Conservation (phyloP, 1,139 yeast species). For the Lodderomyces elongisporus region DNA sequence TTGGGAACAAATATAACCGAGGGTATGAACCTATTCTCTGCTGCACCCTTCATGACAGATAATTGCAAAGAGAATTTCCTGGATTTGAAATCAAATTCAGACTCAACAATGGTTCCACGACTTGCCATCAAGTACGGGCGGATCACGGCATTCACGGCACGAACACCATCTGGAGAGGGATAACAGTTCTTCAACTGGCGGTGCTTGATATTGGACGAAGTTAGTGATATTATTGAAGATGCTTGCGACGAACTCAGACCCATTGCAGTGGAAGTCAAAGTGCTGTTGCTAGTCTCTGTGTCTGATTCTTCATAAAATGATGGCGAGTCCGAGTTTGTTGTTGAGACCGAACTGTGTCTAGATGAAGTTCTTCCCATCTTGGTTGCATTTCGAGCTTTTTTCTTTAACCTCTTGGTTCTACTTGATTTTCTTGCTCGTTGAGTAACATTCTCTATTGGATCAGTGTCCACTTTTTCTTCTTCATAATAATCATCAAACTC, state of each 20-base stretch:
- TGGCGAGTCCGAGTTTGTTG: not conserved
- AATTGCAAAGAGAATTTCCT: constrained; percentile 48
- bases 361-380: constrained; percentile 8
- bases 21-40: constrained; percentile 21
- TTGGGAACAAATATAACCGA: constrained; percentile 66
- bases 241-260: constrained; percentile 2
- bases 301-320: not conserved
- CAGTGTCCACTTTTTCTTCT: too few species aligned
- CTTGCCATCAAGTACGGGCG: constrained; percentile 68
- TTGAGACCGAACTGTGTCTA: constrained; percentile 3
- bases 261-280: not conserved
- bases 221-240: constrained; percentile 13
- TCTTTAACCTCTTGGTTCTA: not conserved
- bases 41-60: constrained; percentile 15
- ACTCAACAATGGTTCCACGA: constrained; percentile 45
- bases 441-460: not conserved
- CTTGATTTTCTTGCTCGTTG: not conserved
- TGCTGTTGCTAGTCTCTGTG: not conserved
- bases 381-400: constrained; percentile 2
- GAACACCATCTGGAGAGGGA: constrained; percentile 53
- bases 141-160: constrained; percentile 66
- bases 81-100: constrained; percentile 51
- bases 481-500: constrained; percentile 13
- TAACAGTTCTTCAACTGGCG: constrained; percentile 23
- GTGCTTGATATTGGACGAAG: constrained; percentile 21